A percentile compares a stretch with the other conserved stretches of the same genome.
Conservation (phyloP, 129 eudicot species). For the Flaveria ramosissima region DNA sequence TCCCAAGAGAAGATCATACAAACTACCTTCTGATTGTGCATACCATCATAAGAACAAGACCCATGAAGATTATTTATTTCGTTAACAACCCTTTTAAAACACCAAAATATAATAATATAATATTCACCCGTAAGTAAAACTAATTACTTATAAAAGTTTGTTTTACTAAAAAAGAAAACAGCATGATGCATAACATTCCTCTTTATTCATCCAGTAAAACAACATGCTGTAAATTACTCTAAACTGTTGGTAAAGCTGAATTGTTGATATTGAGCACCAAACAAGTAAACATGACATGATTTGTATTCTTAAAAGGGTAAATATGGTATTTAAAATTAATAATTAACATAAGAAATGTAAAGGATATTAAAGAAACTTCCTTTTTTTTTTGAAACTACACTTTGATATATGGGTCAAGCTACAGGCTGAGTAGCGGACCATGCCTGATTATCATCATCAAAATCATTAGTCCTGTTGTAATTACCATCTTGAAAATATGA, state of each 20-base stretch:
- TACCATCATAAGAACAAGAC: too few species aligned
- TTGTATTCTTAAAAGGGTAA: not conserved
- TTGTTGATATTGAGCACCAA: too few species aligned
- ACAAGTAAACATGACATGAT: too few species aligned
- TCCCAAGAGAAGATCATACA: too few species aligned
- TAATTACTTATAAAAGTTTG: not conserved
- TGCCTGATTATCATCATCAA: constrained; percentile 53
- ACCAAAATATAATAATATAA: not conserved
- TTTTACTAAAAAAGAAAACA: not conserved
- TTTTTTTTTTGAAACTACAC: not conserved
- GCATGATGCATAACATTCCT: not conserved
- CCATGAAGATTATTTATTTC: too few species aligned
- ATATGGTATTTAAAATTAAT: not conserved
- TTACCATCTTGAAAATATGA: constrained; percentile 62
- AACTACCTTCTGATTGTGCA: too few species aligned
- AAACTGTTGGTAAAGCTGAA: too few species aligned
- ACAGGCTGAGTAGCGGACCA: constrained; percentile 72
- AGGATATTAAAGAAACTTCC: not conserved
- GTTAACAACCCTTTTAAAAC: not conserved
- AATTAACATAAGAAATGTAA: not conserved
- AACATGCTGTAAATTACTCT: too few species aligned
- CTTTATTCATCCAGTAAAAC: not conserved
- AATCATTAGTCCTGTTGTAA: constrained; percentile 38
- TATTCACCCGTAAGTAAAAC: not conserved
- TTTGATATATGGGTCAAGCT: constrained; percentile 32